phyloP scores from a whole-genome alignment of 73 alveolate species.

The Stentor roeselii region DNA sequence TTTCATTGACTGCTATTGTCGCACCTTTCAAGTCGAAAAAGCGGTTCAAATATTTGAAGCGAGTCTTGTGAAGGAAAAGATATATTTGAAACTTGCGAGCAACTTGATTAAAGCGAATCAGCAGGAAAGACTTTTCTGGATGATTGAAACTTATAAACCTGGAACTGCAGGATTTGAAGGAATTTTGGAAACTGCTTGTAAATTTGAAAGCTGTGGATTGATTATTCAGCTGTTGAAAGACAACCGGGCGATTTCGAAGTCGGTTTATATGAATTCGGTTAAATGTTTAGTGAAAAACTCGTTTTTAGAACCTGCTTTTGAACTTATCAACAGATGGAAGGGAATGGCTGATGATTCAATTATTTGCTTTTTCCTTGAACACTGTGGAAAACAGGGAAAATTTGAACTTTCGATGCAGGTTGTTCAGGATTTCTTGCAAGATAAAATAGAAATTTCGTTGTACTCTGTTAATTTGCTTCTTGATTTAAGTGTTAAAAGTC shows the following conservation, averaged over 20 bases:
- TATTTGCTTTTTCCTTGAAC: background rate
- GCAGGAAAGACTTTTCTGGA: background rate
- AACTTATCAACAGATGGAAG: background rate
- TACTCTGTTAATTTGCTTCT: constrained; percentile 78
- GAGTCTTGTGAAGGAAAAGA: background rate
- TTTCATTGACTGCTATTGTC: background rate
- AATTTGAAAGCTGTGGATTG: background rate
- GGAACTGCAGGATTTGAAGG: background rate
- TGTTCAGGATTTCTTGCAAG: background rate
- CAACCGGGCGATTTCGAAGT: background rate
- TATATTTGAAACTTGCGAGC: background rate
- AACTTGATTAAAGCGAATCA: background rate
- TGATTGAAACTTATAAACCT: background rate
- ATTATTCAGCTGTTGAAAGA: too few species aligned
- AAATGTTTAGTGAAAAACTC: background rate
- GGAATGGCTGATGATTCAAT: background rate
- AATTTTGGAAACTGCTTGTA: background rate
- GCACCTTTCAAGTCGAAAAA: background rate
- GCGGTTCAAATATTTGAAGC: background rate
- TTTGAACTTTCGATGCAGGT: background rate
- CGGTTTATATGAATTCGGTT: background rate
- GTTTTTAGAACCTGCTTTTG: background rate
- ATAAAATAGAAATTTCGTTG: background rate
- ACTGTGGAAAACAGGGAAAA: background rate
- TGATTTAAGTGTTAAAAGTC: constrained; percentile 76